Evolutionary conservation across 2,329 filamentous ascomycete species (phyloP).

Genomic region (Aspergillus intermedius): DNA sequence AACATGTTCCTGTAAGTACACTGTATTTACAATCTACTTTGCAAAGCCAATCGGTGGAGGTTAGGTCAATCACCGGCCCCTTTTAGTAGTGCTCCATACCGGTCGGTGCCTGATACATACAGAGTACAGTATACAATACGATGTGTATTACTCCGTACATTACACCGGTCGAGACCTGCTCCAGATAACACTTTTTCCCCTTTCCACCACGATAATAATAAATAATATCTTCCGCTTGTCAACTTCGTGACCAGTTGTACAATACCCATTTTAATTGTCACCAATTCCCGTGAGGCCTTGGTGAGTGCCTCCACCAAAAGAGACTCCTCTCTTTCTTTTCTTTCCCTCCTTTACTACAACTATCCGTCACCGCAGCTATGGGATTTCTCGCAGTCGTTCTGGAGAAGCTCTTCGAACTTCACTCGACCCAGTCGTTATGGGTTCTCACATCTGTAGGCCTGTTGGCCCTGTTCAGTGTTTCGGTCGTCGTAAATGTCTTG

Average conservation of each 20-base stretch:
- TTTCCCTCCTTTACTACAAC: conserved; percentile 3
- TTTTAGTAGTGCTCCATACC: too few species aligned
- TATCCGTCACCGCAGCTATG: conserved; percentile 32
- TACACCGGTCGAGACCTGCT: too few species aligned
- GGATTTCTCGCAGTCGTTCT: conserved; percentile 46
- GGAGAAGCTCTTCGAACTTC: conserved; percentile 40
- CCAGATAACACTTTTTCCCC: too few species aligned
- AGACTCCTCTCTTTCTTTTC: neutral
- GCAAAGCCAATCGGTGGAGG: too few species aligned
- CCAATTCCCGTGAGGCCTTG: neutral
- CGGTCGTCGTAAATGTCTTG: conserved; percentile 71
- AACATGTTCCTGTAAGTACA: too few species aligned
- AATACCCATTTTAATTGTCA: neutral
- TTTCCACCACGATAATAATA: too few species aligned
- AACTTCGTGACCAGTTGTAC: neutral
- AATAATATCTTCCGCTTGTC: neutral
- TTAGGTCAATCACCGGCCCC: too few species aligned
- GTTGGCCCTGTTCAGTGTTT: conserved; percentile 44
- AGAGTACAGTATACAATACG: too few species aligned
- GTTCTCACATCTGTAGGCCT: conserved; percentile 40
- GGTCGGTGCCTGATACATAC: too few species aligned
- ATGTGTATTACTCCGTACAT: too few species aligned
- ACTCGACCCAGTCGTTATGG: conserved; percentile 42
- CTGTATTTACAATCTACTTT: too few species aligned
- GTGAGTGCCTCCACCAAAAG: neutral